Evolutionary conservation across 305 asterid species (phyloP).

Genomic region (Fraxinus albicans): DNA sequence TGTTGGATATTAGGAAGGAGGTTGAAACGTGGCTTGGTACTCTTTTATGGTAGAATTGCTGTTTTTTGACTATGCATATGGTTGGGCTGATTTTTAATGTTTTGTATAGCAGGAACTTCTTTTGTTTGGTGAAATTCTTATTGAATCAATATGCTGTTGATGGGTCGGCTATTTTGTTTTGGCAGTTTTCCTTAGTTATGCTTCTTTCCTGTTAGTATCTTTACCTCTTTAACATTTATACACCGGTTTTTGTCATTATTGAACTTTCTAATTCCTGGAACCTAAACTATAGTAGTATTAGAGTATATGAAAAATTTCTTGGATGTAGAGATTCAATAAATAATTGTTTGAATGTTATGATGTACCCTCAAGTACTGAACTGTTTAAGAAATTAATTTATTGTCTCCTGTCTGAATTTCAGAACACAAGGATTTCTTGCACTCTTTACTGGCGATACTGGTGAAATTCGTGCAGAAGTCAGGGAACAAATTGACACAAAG

Average conservation of each 20-base stretch:
- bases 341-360: not conserved
- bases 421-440: slow-evolving; percentile 94
- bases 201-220: not conserved
- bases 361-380: not conserved
- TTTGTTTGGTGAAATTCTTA: not conserved
- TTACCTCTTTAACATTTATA: not conserved
- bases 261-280: not conserved
- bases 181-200: not conserved
- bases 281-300: not conserved
- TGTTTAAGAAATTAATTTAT: not conserved
- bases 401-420: slow-evolving; percentile 31
- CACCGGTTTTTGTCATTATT: not conserved
- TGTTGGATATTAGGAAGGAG: not conserved
- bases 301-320: not conserved
- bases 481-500: slow-evolving; percentile 94
- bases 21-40: not conserved
- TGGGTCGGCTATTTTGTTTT: not conserved
- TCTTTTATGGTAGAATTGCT: not conserved
- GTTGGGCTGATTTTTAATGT: not conserved
- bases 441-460: slow-evolving; percentile 96
- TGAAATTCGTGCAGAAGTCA: slow-evolving; percentile 89
- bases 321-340: not conserved
- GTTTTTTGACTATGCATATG: not conserved
- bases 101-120: not conserved
- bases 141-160: not conserved